Evolutionary conservation across 2,329 filamentous ascomycete species (phyloP), one percentile per base, ranked within the genome.

Genomic region (Botryotinia convoluta): DNA sequence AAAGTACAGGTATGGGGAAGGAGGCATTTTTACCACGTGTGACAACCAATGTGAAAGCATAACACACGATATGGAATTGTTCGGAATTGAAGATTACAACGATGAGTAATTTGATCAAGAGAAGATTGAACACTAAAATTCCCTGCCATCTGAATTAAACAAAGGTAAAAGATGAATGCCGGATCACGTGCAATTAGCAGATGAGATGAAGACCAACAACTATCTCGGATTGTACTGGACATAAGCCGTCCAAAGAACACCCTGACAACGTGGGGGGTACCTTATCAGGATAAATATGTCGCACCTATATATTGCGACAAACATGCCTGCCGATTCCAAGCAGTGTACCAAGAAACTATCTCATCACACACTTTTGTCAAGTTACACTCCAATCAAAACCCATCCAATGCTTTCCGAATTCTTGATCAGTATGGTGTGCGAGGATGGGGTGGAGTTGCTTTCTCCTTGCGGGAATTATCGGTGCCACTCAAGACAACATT

Each of bases 381-480:
- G 65, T 57, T 32, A 57, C 65, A 44, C 65, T 26, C n/a, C 37
- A 57, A 57, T 69, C 65, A 37, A 59, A 57, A 57, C 18, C n/a
- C 39, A 37, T 26, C 39, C 16, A 35, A 26, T 42, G 29, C 29
- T 69, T 29, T 62, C 20, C 29, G 20, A 70, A 35, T n/a, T 44
- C n/a, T 70, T 51, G 42, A 45, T n/a, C 29, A 20, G 32, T 29
- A 37, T 54, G 29, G 39, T 44, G 18, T 69, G 37, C 37, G 67
- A 29, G 44, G 54, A 65, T 65, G 45, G n/a, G 69, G 37, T 32
- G 39, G 26, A 60, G 3, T 22, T 61, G 42, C 37, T 45, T 37
- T 44, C 54, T 70, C 32, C n/a, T 60, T 60, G 68, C 51, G 70
- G 32, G 44, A 72, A 68, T 59, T 63, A 48, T 72, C 51, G 29